Base-by-base conservation (phyloP, 148 eudicot genomes). In the Heliamphora exappendiculata region DNA sequence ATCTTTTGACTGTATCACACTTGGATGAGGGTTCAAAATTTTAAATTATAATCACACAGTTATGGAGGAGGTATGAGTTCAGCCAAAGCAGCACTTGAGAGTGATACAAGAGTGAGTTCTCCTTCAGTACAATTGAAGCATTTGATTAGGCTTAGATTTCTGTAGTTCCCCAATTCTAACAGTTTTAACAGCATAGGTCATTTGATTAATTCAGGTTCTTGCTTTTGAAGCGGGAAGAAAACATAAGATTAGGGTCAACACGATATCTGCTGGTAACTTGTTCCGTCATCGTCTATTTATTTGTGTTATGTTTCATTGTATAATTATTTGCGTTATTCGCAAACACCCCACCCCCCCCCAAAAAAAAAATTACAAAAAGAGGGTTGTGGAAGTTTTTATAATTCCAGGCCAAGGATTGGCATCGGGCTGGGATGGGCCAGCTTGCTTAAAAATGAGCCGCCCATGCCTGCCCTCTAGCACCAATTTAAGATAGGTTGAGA, bases 41-140 rank as follows among this genome's bases (percentile, higher is more conserved):
- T 37, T 29, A 33, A 39, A 54, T 34, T 76, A 29, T 64, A 44
- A n/a, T 64, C 19, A 26, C 33, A 29, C 89, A 94, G 98, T 19
- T 94, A 94, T 77, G 98, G 98, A 64, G 98, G 98, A 72, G 98
- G 98, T 63, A 94, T 94, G 98, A 94, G 98, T 81, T 94, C 98
- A 64, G 98, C 98, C 22, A 94, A 94, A 82, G 95, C 98, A 63
- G 98, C 95, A n/a, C 82, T 94, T 60, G 98, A 94, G 87, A 92
- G 98, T 83, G 98, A 94, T 78, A 94, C 97, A 47, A 87, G 74
- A 87, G 98, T 91, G 72, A 83, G 85, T 76, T 66, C 66, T 67
- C 24, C 74, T 77, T 62, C 22, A 34, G 80, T 22, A 37, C 34
- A 19, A 3, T 29, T 20, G 5, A 64, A 31, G 51, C 20, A 70